Evolutionary conservation across 116 monocot species (phyloP).

Genomic region (Dioscorea cayenensis): DNA sequence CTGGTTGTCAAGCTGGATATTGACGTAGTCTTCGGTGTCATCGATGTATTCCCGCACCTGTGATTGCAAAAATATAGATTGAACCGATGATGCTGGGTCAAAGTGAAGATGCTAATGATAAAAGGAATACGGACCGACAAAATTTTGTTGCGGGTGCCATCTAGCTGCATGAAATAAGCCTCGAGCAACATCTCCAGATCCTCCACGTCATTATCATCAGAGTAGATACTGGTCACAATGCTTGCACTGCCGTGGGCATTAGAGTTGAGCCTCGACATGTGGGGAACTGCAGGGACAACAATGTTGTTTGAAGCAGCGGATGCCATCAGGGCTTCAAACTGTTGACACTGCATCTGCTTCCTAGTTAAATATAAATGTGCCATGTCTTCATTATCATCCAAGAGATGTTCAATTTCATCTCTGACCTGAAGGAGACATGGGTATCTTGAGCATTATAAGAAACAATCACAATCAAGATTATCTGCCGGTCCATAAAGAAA

Average conservation of each 20-base stretch:
- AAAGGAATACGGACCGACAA: conserved; percentile 59
- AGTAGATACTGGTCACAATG: conserved; percentile 52
- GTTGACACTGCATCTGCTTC: conserved; percentile 62
- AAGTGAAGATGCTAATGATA: no score
- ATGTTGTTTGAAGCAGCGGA: conserved; percentile 49
- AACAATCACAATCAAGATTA: not conserved
- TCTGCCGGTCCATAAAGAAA: no score
- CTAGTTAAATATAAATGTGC: conserved; percentile 78
- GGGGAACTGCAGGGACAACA: conserved; percentile 22
- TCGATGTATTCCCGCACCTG: conserved; percentile 9
- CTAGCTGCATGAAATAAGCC: conserved; percentile 95
- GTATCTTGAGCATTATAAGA: not conserved
- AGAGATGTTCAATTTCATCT: conserved; percentile 87
- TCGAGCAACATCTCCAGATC: conserved; percentile 96
- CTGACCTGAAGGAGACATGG: conserved; percentile 44
- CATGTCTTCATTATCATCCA: conserved; percentile 91
- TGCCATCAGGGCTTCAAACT: conserved; percentile 56
- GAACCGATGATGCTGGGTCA: no score
- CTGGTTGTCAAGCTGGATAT: conserved; percentile 14
- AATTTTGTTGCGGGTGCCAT: conserved; percentile 87
- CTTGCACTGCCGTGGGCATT: conserved; percentile 52
- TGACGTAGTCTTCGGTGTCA: conserved; percentile 11
- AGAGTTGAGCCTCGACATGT: conserved; percentile 46
- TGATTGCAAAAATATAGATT: not conserved
- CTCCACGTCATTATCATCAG: conserved; percentile 80